Percentiles rank a stretch among this genome's conserved stretches.
Evolutionary conservation across 768 basidiomycete genomes (phyloP).

Genomic region (Lentinula boryana): DNA sequence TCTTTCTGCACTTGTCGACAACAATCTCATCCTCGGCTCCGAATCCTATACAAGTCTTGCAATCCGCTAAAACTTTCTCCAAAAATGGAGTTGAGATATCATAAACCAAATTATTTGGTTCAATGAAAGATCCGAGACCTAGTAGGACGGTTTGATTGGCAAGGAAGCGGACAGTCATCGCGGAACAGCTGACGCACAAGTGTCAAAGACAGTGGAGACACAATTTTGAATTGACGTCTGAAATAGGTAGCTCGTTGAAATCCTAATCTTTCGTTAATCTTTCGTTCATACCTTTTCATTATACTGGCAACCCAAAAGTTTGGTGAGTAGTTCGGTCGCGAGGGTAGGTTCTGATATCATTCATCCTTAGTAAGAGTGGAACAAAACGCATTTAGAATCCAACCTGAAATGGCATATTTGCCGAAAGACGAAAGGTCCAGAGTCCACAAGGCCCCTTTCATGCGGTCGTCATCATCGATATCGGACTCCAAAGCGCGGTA

Average conservation of each 20-base stretch:
- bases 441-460: constrained; percentile 88
- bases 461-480: constrained; percentile 81
- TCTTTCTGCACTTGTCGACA: constrained; percentile 33
- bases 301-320: constrained; percentile 67
- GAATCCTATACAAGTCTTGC: constrained; percentile 31
- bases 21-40: constrained; percentile 28
- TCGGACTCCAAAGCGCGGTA: constrained; percentile 57
- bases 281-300: constrained; percentile 64
- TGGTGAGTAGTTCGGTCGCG: constrained; percentile 49
- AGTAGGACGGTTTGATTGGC: background rate
- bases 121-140: constrained; percentile 59
- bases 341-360: constrained; percentile 52
- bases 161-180: background rate
- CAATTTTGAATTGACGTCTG: constrained; percentile 75
- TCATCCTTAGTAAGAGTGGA: background rate
- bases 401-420: constrained; percentile 45
- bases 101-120: constrained; percentile 55
- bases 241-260: background rate
- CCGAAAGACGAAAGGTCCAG: constrained; percentile 62
- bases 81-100: constrained; percentile 40
- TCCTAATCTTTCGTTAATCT: background rate
- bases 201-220: constrained; percentile 58
- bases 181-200: constrained; percentile 35
- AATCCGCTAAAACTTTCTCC: constrained; percentile 24
- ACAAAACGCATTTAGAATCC: constrained; percentile 5